These are phyloP conservation scores for Torulaspora quercuum DNA, from an alignment of 805 yeast genomes.

Conservation along the genomic window DNA sequence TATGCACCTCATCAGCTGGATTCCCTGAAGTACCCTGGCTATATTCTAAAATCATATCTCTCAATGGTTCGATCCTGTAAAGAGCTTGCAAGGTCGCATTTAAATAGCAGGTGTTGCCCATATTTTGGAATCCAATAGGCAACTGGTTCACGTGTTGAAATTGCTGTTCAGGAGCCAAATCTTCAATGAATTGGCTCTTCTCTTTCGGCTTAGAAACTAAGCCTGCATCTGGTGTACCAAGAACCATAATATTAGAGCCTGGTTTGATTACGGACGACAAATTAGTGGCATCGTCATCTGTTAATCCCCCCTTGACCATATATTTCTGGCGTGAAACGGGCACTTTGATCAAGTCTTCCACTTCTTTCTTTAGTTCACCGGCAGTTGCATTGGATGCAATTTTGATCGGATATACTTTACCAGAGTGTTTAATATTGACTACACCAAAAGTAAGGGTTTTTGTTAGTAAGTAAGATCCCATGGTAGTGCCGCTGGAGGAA, in stretches of 20 bases:
- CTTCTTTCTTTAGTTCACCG: constrained; percentile 60
- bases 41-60: constrained; percentile 58
- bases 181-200: constrained; percentile 64
- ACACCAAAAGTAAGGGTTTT: not conserved
- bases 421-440: constrained; percentile 59
- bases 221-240: constrained; percentile 82
- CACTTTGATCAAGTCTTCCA: constrained; percentile 70
- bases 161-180: constrained; percentile 45
- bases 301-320: constrained; percentile 80
- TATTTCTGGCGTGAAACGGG: constrained; percentile 91
- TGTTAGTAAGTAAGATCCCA: constrained; percentile 6
- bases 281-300: constrained; percentile 54
- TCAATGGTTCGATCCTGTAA: constrained; percentile 70
- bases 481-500: constrained; percentile 1
- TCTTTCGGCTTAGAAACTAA: constrained; percentile 51
- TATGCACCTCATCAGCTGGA: constrained; percentile 36
- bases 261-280: constrained; percentile 52
- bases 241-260: constrained; percentile 73
- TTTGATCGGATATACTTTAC: constrained; percentile 56
- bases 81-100: constrained; percentile 88
- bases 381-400: constrained; percentile 37
- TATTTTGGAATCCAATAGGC: constrained; percentile 90
- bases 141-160: constrained; percentile 42
- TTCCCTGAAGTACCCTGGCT: constrained; percentile 34
- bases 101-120: constrained; percentile 93